Conservation (phyloP, 148 eudicot genomes). For the Heliosperma pusillum region DNA sequence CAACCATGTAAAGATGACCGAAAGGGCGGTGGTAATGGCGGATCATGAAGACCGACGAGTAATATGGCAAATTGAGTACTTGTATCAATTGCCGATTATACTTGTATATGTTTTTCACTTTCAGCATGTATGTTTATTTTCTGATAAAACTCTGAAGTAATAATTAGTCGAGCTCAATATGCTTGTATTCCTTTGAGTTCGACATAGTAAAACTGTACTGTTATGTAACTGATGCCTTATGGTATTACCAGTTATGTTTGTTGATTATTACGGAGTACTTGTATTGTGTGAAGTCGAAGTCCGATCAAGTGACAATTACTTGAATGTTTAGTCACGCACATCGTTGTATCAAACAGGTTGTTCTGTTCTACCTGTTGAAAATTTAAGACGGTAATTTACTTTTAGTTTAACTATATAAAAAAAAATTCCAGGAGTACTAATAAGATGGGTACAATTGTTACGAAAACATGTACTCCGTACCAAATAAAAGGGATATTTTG, state of each 20-base stretch:
- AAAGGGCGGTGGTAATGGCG: background rate
- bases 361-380: too few species aligned
- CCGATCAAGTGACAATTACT: too few species aligned
- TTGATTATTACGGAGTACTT: background rate
- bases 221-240: background rate
- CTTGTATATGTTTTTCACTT: conserved; percentile 4
- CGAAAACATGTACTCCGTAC: too few species aligned
- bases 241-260: background rate
- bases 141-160: background rate
- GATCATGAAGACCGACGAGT: conserved; percentile 13
- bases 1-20: conserved; percentile 53
- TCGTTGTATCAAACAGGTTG: too few species aligned
- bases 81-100: background rate
- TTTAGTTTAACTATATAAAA: too few species aligned
- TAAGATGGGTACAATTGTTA: too few species aligned
- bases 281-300: background rate
- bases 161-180: conserved; percentile 9
- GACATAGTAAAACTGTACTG: background rate
- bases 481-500: too few species aligned
- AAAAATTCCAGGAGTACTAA: too few species aligned
- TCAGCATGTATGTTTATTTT: background rate
- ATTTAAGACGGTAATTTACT: too few species aligned
- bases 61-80: background rate
- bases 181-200: background rate
- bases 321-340: too few species aligned